Conservation (phyloP, 73 alveolate genomes). For the Tetrahymena borealis region DNA sequence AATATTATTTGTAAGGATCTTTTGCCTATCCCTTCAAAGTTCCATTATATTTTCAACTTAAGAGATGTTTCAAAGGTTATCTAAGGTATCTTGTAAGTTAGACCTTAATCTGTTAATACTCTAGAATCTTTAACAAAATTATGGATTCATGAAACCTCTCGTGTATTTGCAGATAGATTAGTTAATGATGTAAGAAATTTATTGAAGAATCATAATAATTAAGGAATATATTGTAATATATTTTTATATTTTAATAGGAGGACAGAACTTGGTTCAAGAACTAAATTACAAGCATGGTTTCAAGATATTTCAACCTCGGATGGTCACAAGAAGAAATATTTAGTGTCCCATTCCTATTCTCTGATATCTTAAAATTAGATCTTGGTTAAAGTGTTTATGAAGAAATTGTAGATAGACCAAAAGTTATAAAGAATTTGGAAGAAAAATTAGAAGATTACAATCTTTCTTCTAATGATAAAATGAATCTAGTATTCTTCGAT, state of each 20-base stretch:
- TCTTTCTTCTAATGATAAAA: conserved; percentile 61
- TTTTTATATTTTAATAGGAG: conserved; percentile 73
- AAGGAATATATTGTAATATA: conserved; percentile 55
- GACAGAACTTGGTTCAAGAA: conserved; percentile 58
- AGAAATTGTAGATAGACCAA: conserved; percentile 81
- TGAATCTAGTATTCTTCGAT: conserved; percentile 91
- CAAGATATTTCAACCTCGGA: not conserved
- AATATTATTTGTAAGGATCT: conserved; percentile 65
- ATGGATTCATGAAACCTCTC: conserved; percentile 80
- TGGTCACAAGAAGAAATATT: not conserved
- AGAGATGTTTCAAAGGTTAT: conserved; percentile 86
- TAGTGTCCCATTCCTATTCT: not conserved
- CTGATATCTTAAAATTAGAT: conserved; percentile 76
- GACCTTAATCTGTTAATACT: conserved; percentile 51
- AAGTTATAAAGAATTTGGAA: conserved; percentile 75
- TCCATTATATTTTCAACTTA: conserved; percentile 91
- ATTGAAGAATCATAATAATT: conserved; percentile 67
- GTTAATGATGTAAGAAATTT: conserved; percentile 84
- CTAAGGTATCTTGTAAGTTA: conserved; percentile 76
- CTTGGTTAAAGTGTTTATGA: conserved; percentile 91
- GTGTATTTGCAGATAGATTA: conserved; percentile 98
- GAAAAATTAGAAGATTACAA: conserved; percentile 92
- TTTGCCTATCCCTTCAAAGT: conserved; percentile 91
- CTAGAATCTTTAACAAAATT: conserved; percentile 74
- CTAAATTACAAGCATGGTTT: conserved; percentile 2